phyloP scores from a whole-genome alignment of 768 basidiomycete genomes.

The Termitomyces eurrhizus region DNA sequence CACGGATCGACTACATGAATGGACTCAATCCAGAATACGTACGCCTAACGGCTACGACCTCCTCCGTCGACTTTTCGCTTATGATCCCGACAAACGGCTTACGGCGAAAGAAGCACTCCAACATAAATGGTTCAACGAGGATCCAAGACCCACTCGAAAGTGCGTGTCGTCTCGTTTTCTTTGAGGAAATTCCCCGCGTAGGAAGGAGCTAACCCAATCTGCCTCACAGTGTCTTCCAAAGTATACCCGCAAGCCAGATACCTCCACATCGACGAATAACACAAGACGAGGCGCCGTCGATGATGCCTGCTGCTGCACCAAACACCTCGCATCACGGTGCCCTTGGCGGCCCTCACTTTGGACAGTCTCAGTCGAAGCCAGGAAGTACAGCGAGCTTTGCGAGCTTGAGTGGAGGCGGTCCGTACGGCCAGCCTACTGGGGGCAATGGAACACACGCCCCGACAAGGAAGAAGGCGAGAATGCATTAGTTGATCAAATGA shows the following conservation, averaged over 20 bases:
- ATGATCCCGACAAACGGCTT: conserved; percentile 85
- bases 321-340: conserved; percentile 40
- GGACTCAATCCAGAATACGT: conserved; percentile 70
- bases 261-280: conserved; percentile 89
- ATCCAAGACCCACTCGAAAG: conserved; percentile 84
- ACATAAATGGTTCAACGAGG: conserved; percentile 92
- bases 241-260: conserved; percentile 56
- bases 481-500: conserved; percentile 32
- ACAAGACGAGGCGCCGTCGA: conserved; percentile 87
- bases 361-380: conserved; percentile 52
- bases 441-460: conserved; percentile 31
- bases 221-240: conserved; percentile 66
- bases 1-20: conserved; percentile 62
- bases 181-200: not conserved
- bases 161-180: conserved; percentile 33
- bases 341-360: conserved; percentile 32
- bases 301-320: conserved; percentile 63
- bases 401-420: conserved; percentile 54
- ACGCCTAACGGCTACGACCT: conserved; percentile 72
- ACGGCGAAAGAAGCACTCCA: conserved; percentile 77
- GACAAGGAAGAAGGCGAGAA: conserved; percentile 57
- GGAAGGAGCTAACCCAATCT: not conserved
- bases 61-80: conserved; percentile 80
- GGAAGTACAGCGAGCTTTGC: conserved; percentile 63
- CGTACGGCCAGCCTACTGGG: conserved; percentile 32